A percentile compares a stretch with the other conserved stretches of the same genome.
Evolutionary conservation across 2,329 filamentous ascomycete genomes (phyloP).

Genomic region (Monosporascus cannonballus): DNA sequence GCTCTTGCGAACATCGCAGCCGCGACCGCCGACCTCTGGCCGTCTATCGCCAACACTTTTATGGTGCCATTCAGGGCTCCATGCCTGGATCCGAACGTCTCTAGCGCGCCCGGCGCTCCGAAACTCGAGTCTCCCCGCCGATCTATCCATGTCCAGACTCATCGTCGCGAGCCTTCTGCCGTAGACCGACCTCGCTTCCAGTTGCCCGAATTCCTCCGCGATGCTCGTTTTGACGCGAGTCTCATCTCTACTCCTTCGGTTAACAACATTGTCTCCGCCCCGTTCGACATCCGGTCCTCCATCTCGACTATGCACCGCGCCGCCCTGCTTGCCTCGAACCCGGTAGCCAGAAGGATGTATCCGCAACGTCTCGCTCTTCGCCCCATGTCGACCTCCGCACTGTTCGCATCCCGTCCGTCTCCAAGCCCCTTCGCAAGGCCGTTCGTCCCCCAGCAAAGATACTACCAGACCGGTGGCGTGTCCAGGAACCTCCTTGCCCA

Average conservation of each 20-base stretch:
- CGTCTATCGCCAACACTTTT: constrained; percentile 37
- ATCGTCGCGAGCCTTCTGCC: constrained; percentile 1
- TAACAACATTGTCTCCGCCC: constrained; percentile 15
- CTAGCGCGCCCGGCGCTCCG: background rate
- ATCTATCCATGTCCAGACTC: constrained; percentile 6
- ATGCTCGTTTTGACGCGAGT: constrained; percentile 15
- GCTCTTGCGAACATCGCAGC: constrained; percentile 34
- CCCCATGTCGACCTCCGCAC: constrained; percentile 19
- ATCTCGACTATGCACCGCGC: constrained; percentile 25
- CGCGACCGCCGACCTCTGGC: constrained; percentile 38
- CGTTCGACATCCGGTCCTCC: constrained; percentile 26
- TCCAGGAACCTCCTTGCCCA: constrained; percentile 68
- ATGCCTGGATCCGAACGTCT: constrained; percentile 6
- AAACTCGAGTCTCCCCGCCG: constrained; percentile 6
- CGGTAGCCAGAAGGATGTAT: constrained; percentile 19
- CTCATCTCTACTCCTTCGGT: constrained; percentile 7
- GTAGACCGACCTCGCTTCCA: constrained; percentile 11
- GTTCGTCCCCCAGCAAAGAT: constrained; percentile 22
- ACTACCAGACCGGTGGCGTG: constrained; percentile 42
- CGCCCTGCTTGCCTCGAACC: constrained; percentile 23
- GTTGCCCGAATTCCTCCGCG: constrained; percentile 30
- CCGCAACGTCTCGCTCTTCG: constrained; percentile 13
- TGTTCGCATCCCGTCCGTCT: constrained; percentile 10
- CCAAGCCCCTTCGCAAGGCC: constrained; percentile 9
- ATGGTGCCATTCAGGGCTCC: constrained; percentile 28